Evolutionary conservation across 2,329 filamentous ascomycete species (phyloP).

Genomic region (Diaporthe sp.): DNA sequence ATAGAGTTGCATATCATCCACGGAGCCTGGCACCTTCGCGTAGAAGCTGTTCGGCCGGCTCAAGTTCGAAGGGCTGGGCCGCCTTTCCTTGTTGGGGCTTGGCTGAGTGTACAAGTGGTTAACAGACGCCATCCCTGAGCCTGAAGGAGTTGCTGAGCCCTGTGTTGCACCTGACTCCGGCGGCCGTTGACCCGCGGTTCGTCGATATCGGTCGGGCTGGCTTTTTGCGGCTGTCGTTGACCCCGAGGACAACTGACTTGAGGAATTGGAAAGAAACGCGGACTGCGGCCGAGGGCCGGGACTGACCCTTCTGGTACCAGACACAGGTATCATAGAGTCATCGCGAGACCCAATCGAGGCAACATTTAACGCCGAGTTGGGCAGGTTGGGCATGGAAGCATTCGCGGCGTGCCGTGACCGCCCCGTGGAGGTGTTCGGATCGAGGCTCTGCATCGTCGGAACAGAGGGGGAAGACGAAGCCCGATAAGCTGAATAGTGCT

Average conservation of each 20-base stretch:
- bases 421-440: conserved; percentile 49
- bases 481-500: conserved; percentile 63
- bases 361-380: conserved; percentile 50
- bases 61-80: conserved; percentile 52
- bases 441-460: conserved; percentile 57
- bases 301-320: conserved; percentile 57
- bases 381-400: conserved; percentile 57
- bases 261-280: conserved; percentile 54
- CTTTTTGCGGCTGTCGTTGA: conserved; percentile 74
- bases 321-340: conserved; percentile 62
- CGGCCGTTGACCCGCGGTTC: conserved; percentile 68
- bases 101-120: conserved; percentile 67
- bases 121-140: conserved; percentile 67
- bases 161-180: conserved; percentile 60
- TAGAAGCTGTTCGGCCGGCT: conserved; percentile 69
- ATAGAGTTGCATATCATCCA: conserved; percentile 79
- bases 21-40: conserved; percentile 60
- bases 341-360: conserved; percentile 63
- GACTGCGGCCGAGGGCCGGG: conserved; percentile 60
- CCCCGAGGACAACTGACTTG: conserved; percentile 65
- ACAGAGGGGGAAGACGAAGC: conserved; percentile 61
- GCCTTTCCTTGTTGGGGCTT: conserved; percentile 50
- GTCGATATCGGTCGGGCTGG: conserved; percentile 87
- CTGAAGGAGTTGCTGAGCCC: conserved; percentile 61
- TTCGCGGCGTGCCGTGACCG: conserved; percentile 53